Percentiles rank a stretch among this genome's conserved stretches.
Evolutionary conservation across 2,329 filamentous ascomycete genomes (phyloP).

Genomic region (Hypoxylon rubiginosum): DNA sequence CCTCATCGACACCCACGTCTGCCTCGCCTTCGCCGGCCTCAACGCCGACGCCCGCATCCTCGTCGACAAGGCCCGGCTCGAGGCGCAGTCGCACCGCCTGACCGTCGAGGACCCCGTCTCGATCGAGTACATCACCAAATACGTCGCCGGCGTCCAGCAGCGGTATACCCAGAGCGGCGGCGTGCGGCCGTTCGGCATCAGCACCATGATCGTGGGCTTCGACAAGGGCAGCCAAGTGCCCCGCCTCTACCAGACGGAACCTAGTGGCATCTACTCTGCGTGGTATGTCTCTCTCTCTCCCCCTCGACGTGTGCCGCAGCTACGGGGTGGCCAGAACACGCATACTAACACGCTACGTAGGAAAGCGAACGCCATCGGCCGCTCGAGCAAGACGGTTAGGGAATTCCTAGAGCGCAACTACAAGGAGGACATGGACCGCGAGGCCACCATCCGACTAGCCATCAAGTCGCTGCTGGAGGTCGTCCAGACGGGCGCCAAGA

Average conservation of each 20-base stretch:
- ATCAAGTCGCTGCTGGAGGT: conserved; percentile 99
- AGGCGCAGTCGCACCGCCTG: conserved; percentile 96
- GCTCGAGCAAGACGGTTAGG: conserved; percentile 98
- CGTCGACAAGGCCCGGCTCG: conserved; percentile 96
- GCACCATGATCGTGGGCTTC: conserved; percentile 98
- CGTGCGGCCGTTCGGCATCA: conserved; percentile 98
- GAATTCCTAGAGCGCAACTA: conserved; percentile 99
- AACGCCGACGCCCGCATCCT: conserved; percentile 98
- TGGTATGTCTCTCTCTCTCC: conserved; percentile 75
- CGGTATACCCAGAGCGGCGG: conserved; percentile 98
- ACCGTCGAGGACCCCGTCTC: conserved; percentile 97
- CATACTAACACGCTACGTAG: conserved; percentile 61
- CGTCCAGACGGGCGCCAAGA: conserved; percentile 98
- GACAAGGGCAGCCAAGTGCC: conserved; percentile 92
- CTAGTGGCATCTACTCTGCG: conserved; percentile 98
- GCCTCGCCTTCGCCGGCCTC: conserved; percentile 95
- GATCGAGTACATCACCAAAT: conserved; percentile 99
- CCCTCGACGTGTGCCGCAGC: background rate
- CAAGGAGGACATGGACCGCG: conserved; percentile 96
- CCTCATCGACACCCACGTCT: conserved; percentile 94
- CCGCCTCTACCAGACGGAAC: conserved; percentile 96
- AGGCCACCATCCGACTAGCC: conserved; percentile 94
- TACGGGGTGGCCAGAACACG: conserved; percentile 6
- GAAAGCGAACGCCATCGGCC: conserved; percentile 99
- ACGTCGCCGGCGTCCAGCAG: conserved; percentile 97